Conservation (phyloP, 1,284 basidiomycete species). For the Trametes hirsuta region DNA sequence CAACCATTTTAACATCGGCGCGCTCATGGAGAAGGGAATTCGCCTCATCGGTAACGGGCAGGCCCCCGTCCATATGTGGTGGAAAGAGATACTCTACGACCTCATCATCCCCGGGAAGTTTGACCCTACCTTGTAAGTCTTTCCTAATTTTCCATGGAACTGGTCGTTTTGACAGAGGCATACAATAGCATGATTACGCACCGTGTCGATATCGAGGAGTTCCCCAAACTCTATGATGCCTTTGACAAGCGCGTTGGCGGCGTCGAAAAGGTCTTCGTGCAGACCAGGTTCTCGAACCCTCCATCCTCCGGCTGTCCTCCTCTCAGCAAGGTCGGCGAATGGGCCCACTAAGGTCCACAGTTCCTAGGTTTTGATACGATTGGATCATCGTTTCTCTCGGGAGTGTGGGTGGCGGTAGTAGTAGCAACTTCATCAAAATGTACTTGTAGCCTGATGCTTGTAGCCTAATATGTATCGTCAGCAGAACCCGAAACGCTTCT, state of each 20-base stretch:
- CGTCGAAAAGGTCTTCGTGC: conserved; percentile 69
- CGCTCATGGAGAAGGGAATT: conserved; percentile 80
- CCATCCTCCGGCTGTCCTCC: conserved; percentile 53
- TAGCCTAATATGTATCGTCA: conserved; percentile 3
- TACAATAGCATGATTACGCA: conserved; percentile 59
- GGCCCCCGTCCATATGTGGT: conserved; percentile 77
- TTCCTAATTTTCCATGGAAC: not conserved
- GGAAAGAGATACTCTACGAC: conserved; percentile 70
- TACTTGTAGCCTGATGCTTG: conserved; percentile 2
- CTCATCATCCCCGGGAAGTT: conserved; percentile 70
- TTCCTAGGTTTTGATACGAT: not conserved
- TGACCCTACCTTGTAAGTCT: conserved; percentile 64
- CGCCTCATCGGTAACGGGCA: conserved; percentile 73
- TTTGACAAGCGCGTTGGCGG: conserved; percentile 65
- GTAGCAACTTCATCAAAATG: not conserved
- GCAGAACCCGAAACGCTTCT: not conserved
- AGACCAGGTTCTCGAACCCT: conserved; percentile 53
- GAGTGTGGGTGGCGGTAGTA: not conserved
- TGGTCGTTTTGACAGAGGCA: not conserved
- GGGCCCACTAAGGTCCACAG: conserved; percentile 34
- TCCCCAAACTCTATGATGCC: conserved; percentile 56
- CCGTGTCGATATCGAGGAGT: conserved; percentile 66
- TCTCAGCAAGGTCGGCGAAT: conserved; percentile 55
- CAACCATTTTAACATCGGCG: conserved; percentile 74
- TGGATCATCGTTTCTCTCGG: not conserved